Evolutionary conservation across 768 basidiomycete species (phyloP), one percentile per base, ranked within the genome.

Genomic region (Butyriboletus loyo): DNA sequence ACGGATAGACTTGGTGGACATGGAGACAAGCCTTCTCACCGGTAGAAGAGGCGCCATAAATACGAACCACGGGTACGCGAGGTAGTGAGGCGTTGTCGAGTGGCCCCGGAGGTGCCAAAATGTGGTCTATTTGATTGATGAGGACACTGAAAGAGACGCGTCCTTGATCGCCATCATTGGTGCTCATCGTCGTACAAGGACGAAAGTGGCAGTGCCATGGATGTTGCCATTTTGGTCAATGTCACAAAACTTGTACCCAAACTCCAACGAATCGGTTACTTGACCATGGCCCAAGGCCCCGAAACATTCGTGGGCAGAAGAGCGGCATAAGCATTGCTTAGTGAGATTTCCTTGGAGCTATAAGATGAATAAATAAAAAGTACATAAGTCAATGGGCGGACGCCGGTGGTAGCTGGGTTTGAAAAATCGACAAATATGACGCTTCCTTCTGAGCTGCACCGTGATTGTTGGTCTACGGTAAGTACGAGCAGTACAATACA

Each of bases 1-100:
- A 99, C 1, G 96, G 95, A 71, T 88, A 96, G 28, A 89, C 88
- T 74, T 94, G 92, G 67, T 97, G 95, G 36, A 98, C 75, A 74
- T 97, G 87, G 14, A 95, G 79, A 64, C 93, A 95, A 19, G 92
- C 81, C 64, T 84, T 87, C 67, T 83, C 75, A 14, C 92, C 89
- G 2, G 71, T 66, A 5, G 90, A 88, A 2, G 92, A 90, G 13
- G 84, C 73, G 14, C 96, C 97, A 67, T 84, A 98, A 44, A 99
- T 86, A 47, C 93, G 78, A 52, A 98, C 75, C 5, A 94, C 78
- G 14, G 96, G 96, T 21, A 88, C 86, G 25, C 74, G 78, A 11
- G 77, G 78, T 24, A 92, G 78, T 3, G 67, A 69, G 5, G 78
- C 67, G 50, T 84, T 83, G 69, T 92, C 89, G 37, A 91, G 79